Evolutionary conservation across 2,329 filamentous ascomycete genomes (phyloP).

Genomic region (Alternaria sp.): DNA sequence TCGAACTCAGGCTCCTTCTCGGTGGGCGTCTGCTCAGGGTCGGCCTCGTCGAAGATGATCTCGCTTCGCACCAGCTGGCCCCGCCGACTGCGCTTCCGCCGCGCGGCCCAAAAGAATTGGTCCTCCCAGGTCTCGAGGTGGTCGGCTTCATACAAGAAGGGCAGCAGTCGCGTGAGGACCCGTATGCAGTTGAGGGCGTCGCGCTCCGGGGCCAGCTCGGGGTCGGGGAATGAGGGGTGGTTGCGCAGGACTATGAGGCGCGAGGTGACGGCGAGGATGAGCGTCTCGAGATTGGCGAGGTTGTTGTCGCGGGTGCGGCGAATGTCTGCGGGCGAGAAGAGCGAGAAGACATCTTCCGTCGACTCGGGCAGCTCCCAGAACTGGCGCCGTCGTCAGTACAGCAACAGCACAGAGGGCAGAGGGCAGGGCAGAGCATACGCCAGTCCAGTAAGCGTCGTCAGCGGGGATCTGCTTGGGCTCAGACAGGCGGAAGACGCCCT

Average conservation of each 20-base stretch:
- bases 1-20: constrained; percentile 70
- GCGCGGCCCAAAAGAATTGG: constrained; percentile 85
- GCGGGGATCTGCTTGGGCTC: constrained; percentile 86
- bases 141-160: constrained; percentile 91
- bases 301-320: constrained; percentile 85
- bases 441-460: constrained; percentile 91
- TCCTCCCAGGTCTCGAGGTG: constrained; percentile 85
- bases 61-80: constrained; percentile 63
- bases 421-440: constrained; percentile 64
- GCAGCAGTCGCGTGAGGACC: constrained; percentile 85
- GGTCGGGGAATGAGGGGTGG: constrained; percentile 88
- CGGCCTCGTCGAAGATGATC: constrained; percentile 82
- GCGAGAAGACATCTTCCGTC: constrained; percentile 93
- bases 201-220: constrained; percentile 79
- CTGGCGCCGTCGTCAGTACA: constrained; percentile 53
- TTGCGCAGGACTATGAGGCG: constrained; percentile 82
- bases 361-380: constrained; percentile 98
- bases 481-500: constrained; percentile 96
- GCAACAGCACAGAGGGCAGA: constrained; percentile 12
- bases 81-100: constrained; percentile 65
- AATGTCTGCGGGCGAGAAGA: constrained; percentile 82
- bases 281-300: constrained; percentile 86
- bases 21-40: constrained; percentile 56
- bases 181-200: constrained; percentile 96
- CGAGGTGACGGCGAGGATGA: constrained; percentile 82